Evolutionary conservation across 306 rosid species (phyloP), one percentile per base, ranked within the genome.

Genomic region (Biancaea sappan): DNA sequence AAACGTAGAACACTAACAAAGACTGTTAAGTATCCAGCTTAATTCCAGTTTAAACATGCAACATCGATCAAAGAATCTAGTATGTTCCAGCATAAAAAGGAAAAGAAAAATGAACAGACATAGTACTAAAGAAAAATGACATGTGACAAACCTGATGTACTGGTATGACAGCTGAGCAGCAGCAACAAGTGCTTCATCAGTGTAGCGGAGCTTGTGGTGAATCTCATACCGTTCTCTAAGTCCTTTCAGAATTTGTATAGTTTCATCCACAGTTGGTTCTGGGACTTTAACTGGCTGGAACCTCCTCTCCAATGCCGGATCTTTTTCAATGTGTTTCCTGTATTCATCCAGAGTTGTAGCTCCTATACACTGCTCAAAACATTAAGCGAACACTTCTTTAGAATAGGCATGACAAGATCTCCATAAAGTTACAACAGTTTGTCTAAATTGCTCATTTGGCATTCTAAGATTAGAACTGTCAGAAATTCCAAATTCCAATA

Each of bases 141-240:
- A 62, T 8, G 24, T 38, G 13, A 53, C 77, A 66, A 81, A 91
- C 98, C 98, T 94, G 80, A 94, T 94, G 83, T 94, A 94, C 90
- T 94, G 99, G 79, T 94, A 81, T 1, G 99, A 94, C 52, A 94
- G 88, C 80, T 80, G 90, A 0, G 99, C 97, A 70, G 99, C 99
- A 78, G 96, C 83, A 65, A 90, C 85, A 70, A 94, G 86, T 43
- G 99, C 87, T 65, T 94, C 96, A 70, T 94, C 99, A 8, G 99
- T 94, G 75, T 94, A 94, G 10, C 96, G 97, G 64, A 94, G 99
- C 85, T 94, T 94, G 93, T 94, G 99, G 81, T 94, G 99, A 80
- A 94, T 90, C 83, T 94, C 99, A 75, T 94, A 94, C 0, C 99
- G 97, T 74, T 94, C 99, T 59, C 99, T 82, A 60, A 94, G 97